Evolutionary conservation across 176 grass and related monocot species (phyloP).

Genomic region (Hordeum vulgare): DNA sequence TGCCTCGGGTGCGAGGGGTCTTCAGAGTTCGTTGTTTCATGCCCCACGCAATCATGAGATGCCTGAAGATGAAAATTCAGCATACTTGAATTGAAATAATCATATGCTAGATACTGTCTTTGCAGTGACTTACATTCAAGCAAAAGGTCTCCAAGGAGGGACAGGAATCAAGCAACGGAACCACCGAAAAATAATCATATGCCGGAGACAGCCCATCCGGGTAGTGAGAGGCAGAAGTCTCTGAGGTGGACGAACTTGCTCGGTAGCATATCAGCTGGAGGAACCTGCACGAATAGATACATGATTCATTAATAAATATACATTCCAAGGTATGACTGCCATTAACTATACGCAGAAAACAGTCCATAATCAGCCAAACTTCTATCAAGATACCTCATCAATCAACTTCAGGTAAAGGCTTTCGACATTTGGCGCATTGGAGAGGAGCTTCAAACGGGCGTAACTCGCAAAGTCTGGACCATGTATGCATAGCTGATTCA

Average conservation of each 20-base stretch:
- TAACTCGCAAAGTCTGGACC: not conserved
- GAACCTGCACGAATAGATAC: not conserved
- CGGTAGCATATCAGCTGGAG: not conserved
- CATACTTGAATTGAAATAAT: not conserved
- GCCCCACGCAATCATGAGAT: not conserved
- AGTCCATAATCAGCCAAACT: not conserved
- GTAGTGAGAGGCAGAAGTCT: not conserved
- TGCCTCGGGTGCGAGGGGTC: not conserved
- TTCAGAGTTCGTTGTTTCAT: not conserved
- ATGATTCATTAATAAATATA: not conserved
- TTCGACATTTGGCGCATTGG: not conserved
- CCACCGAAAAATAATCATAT: not conserved
- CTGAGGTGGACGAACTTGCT: not conserved
- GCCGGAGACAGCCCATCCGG: not conserved
- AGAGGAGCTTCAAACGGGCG: not conserved
- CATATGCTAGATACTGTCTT: not conserved
- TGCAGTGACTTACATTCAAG: not conserved
- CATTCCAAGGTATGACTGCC: not conserved
- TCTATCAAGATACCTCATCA: not conserved
- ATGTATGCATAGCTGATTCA: not conserved
- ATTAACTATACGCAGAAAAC: not conserved
- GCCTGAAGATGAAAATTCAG: not conserved
- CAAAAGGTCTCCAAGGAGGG: not conserved
- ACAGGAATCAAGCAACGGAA: not conserved
- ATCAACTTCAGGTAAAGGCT: not conserved